Evolutionary conservation across 305 asterid genomes (phyloP).

Genomic region (Andrographis paniculata): DNA sequence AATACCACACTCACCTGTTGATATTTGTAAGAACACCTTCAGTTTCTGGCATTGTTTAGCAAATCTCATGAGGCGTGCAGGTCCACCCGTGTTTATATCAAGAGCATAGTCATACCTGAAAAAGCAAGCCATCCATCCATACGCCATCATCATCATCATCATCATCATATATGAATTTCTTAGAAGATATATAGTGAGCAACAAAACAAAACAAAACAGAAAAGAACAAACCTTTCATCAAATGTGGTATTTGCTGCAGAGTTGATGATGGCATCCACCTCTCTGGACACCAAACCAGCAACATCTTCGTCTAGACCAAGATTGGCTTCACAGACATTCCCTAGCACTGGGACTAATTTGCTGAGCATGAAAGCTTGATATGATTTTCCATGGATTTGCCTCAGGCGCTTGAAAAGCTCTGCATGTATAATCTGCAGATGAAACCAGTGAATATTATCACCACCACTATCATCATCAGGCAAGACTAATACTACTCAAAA

Average conservation of each 20-base stretch:
- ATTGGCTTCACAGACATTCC: slow-evolving; percentile 67
- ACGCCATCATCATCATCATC: too few relatives aligned
- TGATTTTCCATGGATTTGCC: slow-evolving; percentile 73
- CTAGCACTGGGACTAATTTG: slow-evolving; percentile 80
- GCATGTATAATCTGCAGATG: slow-evolving; percentile 48
- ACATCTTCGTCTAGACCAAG: slow-evolving; percentile 67
- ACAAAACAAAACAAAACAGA: background rate
- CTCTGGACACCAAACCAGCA: slow-evolving; percentile 41
- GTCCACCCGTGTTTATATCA: slow-evolving; percentile 83
- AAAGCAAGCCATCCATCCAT: background rate
- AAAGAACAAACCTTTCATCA: slow-evolving; percentile 61
- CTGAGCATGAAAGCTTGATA: slow-evolving; percentile 76
- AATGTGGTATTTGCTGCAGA: slow-evolving; percentile 95
- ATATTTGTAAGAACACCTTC: slow-evolving; percentile 68
- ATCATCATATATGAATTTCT: too few relatives aligned
- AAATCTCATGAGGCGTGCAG: slow-evolving; percentile 67
- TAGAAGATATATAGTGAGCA: background rate
- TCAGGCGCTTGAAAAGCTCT: slow-evolving; percentile 75
- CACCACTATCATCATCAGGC: too few relatives aligned
- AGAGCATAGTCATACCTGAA: slow-evolving; percentile 85
- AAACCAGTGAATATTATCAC: background rate
- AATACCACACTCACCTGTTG: slow-evolving; percentile 48
- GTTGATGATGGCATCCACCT: slow-evolving; percentile 69
- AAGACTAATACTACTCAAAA: background rate
- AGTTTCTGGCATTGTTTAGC: slow-evolving; percentile 75